Conservation (phyloP, 805 yeast species). For the Cyberlindnera maclurae region DNA sequence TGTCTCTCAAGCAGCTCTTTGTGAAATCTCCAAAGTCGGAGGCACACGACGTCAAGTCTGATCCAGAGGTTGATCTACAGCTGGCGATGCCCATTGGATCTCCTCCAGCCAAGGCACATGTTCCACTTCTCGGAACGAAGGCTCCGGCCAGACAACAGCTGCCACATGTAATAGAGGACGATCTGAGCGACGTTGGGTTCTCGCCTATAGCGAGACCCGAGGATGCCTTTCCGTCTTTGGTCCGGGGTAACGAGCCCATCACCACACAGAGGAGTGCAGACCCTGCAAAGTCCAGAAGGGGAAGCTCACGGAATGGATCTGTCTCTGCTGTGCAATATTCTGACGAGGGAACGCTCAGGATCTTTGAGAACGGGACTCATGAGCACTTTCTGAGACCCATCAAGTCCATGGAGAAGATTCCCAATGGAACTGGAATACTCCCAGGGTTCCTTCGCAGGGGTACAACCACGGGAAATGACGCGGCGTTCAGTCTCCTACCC, state of each 20-base stretch:
- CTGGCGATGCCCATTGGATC: background rate
- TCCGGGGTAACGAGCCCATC: too few relatives aligned
- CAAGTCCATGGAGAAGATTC: slow-evolving; percentile 20
- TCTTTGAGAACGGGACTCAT: slow-evolving; percentile 21
- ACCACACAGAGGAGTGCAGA: too few relatives aligned
- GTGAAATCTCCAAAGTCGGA: slow-evolving; percentile 11
- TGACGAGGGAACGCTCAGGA: slow-evolving; percentile 13
- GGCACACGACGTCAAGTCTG: background rate
- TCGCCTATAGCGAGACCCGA: too few relatives aligned
- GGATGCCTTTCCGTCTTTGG: too few relatives aligned
- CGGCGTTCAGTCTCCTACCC: slow-evolving; percentile 24
- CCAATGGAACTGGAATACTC: slow-evolving; percentile 15
- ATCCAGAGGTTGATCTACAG: background rate
- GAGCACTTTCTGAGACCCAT: slow-evolving; percentile 18
- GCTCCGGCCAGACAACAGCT: too few relatives aligned
- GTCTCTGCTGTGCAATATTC: background rate
- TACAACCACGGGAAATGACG: slow-evolving; percentile 11
- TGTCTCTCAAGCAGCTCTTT: slow-evolving; percentile 18
- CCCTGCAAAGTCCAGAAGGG: background rate
- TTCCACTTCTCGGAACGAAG: too few relatives aligned
- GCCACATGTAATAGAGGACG: too few relatives aligned
- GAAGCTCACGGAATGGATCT: background rate
- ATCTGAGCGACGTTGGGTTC: too few relatives aligned
- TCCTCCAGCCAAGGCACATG: too few relatives aligned
- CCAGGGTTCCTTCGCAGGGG: slow-evolving; percentile 19